Base-by-base conservation (phyloP, 805 yeast species). In the Wickerhamiella kazuoi region DNA sequence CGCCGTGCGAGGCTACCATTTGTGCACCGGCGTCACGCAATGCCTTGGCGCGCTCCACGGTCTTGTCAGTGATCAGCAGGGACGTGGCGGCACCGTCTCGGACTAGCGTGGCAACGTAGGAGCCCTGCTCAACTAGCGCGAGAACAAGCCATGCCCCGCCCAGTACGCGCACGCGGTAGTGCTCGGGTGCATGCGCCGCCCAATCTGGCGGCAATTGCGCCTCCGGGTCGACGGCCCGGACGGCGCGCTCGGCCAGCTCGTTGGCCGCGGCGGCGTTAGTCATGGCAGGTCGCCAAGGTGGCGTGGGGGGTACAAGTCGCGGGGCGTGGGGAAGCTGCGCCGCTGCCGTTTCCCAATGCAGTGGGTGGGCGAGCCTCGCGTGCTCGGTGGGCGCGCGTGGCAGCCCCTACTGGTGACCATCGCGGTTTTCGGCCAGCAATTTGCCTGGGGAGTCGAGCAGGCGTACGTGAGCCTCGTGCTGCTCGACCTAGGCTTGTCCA, bases 391-490 rank as follows among this genome's bases (percentile, higher is more conserved):
- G 4, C 28, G 34, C 3, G 17, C 38, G 1, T 33, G 38, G 19
- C 48, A 48, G 35, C 47, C 45, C 29, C 29, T 34, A 16, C 43
- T 51, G 21, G 41, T 55, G 21, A 54, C 62, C 3, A 43, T 52
- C n/a, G 42, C 54, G 1, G 58, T 74, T 3, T 77, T 77, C 3
- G 77, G 76, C 0, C 55, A 73, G 17, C 79, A 74, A 50, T 55
- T 74, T 38, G 71, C 79, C 0, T 74, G 80, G 79, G 69, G 74
- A 3, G 65, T 75, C 1, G 79, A 74, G 52, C 74, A 74, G 48
- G 66, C 75, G 3, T 74, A 72, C 45, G 77, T 77, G 3, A 72
- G 75, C 3, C 76, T 79, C 0, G 73, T 67, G 46, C 51, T 74
- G 14, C 54, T 73, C n/a, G 70, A 76, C 0, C 55, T 74, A n/a